Conservation (phyloP, 1,284 basidiomycete genomes). For the Tylopilus sp. region DNA sequence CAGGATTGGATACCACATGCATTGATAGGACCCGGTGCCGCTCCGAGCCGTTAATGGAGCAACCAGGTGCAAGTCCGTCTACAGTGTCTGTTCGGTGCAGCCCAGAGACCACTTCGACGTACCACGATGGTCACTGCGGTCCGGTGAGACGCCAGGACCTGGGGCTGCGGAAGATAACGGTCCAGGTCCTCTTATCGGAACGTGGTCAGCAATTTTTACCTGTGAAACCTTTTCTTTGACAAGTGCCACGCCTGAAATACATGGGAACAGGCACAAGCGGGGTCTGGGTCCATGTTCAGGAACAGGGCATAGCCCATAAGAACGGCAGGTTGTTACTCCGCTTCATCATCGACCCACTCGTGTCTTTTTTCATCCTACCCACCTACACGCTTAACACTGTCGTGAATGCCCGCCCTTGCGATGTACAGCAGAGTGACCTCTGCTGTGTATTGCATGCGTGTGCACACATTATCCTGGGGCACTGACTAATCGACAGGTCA, state of each 20-base stretch:
- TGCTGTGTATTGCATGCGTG: constrained; percentile 30
- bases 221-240: background rate
- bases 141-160: no score
- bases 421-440: constrained; percentile 25
- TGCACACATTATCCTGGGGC: constrained; percentile 18
- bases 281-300: background rate
- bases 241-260: background rate
- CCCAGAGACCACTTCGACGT: no score
- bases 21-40: no score
- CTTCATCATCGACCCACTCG: background rate
- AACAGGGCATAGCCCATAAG: background rate
- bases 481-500: constrained; percentile 4
- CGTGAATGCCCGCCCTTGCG: constrained; percentile 27
- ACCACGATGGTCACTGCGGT: no score
- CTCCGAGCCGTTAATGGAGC: no score
- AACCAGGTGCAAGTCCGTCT: no score
- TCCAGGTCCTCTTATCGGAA: background rate
- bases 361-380: background rate
- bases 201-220: background rate
- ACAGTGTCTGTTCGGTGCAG: no score
- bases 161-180: no score
- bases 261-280: background rate
- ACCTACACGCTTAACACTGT: background rate
- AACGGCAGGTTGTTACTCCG: background rate
- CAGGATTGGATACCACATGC: no score